These are phyloP conservation scores for Coccomyxa subellipsoidea DNA, from an alignment of 163 green algal genomes.

Conservation along the genomic window DNA sequence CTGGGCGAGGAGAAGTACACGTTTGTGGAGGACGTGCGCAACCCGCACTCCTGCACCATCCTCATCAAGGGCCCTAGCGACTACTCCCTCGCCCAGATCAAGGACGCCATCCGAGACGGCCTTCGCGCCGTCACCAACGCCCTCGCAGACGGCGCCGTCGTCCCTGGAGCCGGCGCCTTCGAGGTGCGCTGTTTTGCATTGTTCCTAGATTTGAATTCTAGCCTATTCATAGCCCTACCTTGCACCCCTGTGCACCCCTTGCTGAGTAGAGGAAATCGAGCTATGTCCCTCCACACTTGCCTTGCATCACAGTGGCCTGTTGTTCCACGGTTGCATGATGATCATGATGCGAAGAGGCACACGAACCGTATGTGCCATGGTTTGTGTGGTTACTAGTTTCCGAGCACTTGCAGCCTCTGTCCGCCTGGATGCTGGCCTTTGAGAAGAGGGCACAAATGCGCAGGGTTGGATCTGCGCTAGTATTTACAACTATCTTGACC, in stretches of 20 bases:
- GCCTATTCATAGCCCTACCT: background rate
- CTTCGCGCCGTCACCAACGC: conserved; percentile 96
- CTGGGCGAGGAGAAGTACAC: conserved; percentile 99
- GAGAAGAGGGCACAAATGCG: too few relatives aligned
- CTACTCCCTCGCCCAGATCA: conserved; percentile 77
- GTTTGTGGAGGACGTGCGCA: conserved; percentile 93
- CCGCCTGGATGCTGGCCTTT: too few relatives aligned
- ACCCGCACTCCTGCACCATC: conserved; percentile 92
- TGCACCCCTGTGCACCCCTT: background rate
- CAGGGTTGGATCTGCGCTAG: too few relatives aligned
- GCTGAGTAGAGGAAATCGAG: too few relatives aligned
- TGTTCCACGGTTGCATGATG: too few relatives aligned
- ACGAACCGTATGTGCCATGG: too few relatives aligned
- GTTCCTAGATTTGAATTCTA: background rate
- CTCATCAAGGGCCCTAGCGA: conserved; percentile 85
- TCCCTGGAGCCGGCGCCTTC: conserved; percentile 89
- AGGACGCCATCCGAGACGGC: conserved; percentile 96
- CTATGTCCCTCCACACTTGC: too few relatives aligned
- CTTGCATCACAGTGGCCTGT: too few relatives aligned
- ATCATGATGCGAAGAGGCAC: too few relatives aligned
- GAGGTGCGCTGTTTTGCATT: conserved; percentile 63
- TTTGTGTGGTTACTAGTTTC: too few relatives aligned
- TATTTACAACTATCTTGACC: too few relatives aligned
- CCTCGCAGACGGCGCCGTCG: conserved; percentile 81
- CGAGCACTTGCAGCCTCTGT: too few relatives aligned